phyloP scores from a whole-genome alignment of 192 early-diverging fungal genomes.

The Gamsiella multidivaricata region DNA sequence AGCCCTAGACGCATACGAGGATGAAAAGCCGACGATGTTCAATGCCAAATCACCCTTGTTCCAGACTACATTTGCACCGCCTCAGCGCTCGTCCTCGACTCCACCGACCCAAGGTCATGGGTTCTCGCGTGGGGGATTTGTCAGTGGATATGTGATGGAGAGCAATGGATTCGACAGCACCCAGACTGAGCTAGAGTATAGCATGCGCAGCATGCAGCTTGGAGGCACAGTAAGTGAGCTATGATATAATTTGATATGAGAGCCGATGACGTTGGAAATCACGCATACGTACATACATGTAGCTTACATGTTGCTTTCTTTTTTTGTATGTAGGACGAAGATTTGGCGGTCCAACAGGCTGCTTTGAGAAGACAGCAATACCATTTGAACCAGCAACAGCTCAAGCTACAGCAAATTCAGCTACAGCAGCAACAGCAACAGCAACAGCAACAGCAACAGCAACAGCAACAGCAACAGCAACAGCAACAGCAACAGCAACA shows the following conservation, averaged over 20 bases:
- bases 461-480: constrained; percentile 8
- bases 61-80: constrained; percentile 37
- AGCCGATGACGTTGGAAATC: background rate
- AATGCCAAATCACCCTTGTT: constrained; percentile 21
- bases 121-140: constrained; percentile 2
- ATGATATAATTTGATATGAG: no score
- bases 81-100: constrained; percentile 29
- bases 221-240: constrained; percentile 17
- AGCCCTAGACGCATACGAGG: constrained; percentile 25
- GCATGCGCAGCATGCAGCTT: constrained; percentile 24
- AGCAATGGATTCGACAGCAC: background rate
- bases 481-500: constrained; percentile 1
- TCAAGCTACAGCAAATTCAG: constrained; percentile 31
- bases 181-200: constrained; percentile 20
- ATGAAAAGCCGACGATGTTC: constrained; percentile 15
- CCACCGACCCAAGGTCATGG: constrained; percentile 14
- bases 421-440: constrained; percentile 24
- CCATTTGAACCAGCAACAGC: constrained; percentile 28
- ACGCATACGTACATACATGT: no score
- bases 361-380: constrained; percentile 22
- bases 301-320: background rate
- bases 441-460: background rate
- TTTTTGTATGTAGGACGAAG: constrained; percentile 19
- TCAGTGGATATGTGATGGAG: background rate
- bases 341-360: constrained; percentile 33